These are phyloP conservation scores for Agaricus sinodeliciosus DNA, from an alignment of 768 basidiomycete species.

Conservation along the genomic window DNA sequence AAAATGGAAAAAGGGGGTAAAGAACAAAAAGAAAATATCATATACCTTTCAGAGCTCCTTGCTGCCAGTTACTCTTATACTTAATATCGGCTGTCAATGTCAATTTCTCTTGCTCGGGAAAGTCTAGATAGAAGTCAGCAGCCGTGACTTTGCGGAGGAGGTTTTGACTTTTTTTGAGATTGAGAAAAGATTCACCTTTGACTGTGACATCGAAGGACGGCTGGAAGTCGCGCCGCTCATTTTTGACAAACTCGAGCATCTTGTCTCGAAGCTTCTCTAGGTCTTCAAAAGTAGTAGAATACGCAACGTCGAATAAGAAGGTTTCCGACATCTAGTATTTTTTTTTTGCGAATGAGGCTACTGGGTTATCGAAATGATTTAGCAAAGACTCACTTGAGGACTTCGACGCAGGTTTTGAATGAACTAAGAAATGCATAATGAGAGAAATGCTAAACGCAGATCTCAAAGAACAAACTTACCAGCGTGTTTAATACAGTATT, in stretches of 20 bases:
- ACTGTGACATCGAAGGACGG: slow-evolving; percentile 70
- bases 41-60: slow-evolving; percentile 65
- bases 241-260: slow-evolving; percentile 75
- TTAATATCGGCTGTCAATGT: slow-evolving; percentile 75
- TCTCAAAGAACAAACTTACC: slow-evolving; percentile 25
- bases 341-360: neutral
- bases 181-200: slow-evolving; percentile 34
- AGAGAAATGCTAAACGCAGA: neutral
- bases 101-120: slow-evolving; percentile 77
- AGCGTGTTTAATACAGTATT: slow-evolving; percentile 53
- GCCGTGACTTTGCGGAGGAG: neutral
- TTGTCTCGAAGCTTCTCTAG: slow-evolving; percentile 67
- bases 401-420: slow-evolving; percentile 70
- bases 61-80: slow-evolving; percentile 86
- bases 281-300: slow-evolving; percentile 72
- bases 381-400: slow-evolving; percentile 40
- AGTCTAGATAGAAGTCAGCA: slow-evolving; percentile 37
- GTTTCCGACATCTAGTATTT: slow-evolving; percentile 60
- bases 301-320: slow-evolving; percentile 77
- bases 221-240: slow-evolving; percentile 69
- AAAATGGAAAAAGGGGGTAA: too few relatives aligned
- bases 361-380: neutral
- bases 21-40: neutral
- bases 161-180: neutral
- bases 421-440: slow-evolving; percentile 33